phyloP scores from a whole-genome alignment of 2,329 filamentous ascomycete species.

The Neurospora sp. region DNA sequence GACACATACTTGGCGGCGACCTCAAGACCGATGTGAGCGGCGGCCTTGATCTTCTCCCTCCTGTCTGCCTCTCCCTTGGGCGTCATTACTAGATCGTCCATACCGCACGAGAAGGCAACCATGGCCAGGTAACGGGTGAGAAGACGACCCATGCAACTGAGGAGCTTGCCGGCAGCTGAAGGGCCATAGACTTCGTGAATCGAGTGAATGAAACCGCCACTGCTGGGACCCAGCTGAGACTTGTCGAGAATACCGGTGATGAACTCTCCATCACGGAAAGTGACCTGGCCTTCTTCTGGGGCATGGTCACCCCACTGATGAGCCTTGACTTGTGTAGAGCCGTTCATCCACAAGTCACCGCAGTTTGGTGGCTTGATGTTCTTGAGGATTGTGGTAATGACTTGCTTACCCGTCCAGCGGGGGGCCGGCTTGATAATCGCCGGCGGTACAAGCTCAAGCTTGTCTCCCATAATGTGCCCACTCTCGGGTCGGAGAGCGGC shows the following conservation, averaged over 20 bases:
- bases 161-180: constrained; percentile 71
- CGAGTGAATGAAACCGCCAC: constrained; percentile 81
- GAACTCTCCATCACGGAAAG: constrained; percentile 80
- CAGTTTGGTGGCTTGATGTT: constrained; percentile 77
- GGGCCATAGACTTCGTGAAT: constrained; percentile 92
- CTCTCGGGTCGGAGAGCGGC: constrained; percentile 81
- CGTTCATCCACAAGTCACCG: constrained; percentile 67
- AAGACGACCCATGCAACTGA: constrained; percentile 82
- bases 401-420: constrained; percentile 92
- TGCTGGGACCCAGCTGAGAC: constrained; percentile 80
- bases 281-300: constrained; percentile 69
- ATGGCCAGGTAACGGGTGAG: constrained; percentile 86
- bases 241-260: constrained; percentile 91
- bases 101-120: constrained; percentile 92
- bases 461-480: constrained; percentile 74
- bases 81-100: constrained; percentile 88
- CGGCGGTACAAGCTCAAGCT: constrained; percentile 72
- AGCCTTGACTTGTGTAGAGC: constrained; percentile 68
- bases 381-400: constrained; percentile 84
- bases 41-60: constrained; percentile 56
- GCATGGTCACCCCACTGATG: constrained; percentile 64
- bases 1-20: constrained; percentile 86
- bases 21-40: constrained; percentile 61
- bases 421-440: constrained; percentile 71
- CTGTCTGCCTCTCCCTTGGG: constrained; percentile 65